Percentiles rank a stretch among this genome's conserved stretches.
Conservation (phyloP, 2,329 filamentous ascomycete species). For the Aurifilum marmelostoma region DNA sequence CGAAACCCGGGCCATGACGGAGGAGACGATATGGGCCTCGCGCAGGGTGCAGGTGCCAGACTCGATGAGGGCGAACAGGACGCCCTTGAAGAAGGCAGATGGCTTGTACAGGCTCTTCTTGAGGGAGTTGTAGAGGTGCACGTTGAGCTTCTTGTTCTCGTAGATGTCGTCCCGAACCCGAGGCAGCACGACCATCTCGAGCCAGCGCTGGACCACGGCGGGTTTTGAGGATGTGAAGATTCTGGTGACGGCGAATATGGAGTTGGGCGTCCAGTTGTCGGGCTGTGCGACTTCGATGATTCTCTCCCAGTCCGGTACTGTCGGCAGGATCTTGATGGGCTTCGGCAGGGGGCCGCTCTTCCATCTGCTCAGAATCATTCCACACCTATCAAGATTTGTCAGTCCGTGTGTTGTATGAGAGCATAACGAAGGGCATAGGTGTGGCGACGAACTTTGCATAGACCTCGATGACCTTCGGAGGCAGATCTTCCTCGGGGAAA, state of each 20-base stretch:
- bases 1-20: constrained; percentile 80
- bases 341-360: constrained; percentile 97
- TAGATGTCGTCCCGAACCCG: constrained; percentile 92
- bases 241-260: constrained; percentile 81
- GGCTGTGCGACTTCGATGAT: constrained; percentile 73
- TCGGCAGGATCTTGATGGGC: constrained; percentile 95
- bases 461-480: constrained; percentile 89
- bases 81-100: constrained; percentile 93
- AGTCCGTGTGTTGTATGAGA: constrained; percentile 27
- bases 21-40: constrained; percentile 89
- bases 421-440: not conserved
- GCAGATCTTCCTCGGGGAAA: constrained; percentile 72
- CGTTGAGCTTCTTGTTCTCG: constrained; percentile 92
- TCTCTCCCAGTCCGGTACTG: constrained; percentile 88
- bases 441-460: constrained; percentile 74
- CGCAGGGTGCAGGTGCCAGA: constrained; percentile 88
- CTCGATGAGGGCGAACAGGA: constrained; percentile 86
- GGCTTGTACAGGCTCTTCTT: constrained; percentile 95
- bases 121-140: constrained; percentile 90
- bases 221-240: constrained; percentile 90
- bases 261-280: constrained; percentile 66
- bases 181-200: constrained; percentile 85
- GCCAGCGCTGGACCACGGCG: constrained; percentile 77
- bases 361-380: constrained; percentile 86
- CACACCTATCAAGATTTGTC: constrained; percentile 60